phyloP scores from a whole-genome alignment of 306 rosid species.

The Trifolium pratense region DNA sequence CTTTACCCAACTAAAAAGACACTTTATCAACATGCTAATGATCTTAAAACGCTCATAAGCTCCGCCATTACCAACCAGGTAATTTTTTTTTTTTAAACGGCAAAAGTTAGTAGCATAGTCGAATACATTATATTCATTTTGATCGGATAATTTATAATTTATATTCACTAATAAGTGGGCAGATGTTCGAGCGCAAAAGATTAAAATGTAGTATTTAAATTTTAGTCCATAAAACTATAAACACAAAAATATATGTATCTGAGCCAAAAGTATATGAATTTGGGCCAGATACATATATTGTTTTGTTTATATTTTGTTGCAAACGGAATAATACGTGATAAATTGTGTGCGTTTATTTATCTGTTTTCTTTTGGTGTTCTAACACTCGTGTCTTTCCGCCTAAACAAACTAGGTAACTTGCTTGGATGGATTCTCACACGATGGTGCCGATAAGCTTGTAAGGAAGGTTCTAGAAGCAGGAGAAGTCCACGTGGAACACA shows the following conservation, averaged over 20 bases:
- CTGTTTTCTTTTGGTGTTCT: too few relatives aligned
- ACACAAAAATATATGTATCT: background rate
- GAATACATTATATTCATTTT: background rate
- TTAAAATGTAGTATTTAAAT: background rate
- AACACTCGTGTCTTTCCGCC: background rate
- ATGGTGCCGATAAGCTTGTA: slow-evolving; percentile 50
- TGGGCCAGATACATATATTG: background rate
- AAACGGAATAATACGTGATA: too few relatives aligned
- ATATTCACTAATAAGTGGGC: background rate
- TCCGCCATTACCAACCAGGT: slow-evolving; percentile 86
- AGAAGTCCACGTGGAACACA: slow-evolving; percentile 57
- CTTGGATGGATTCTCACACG: slow-evolving; percentile 84
- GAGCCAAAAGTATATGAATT: too few relatives aligned
- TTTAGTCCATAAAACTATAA: background rate
- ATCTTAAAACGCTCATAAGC: slow-evolving; percentile 72
- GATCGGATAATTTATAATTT: too few relatives aligned
- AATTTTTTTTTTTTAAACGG: slow-evolving; percentile 11
- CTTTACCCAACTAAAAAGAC: slow-evolving; percentile 58
- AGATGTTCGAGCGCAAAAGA: background rate
- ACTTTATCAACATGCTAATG: slow-evolving; percentile 62
- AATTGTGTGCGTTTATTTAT: too few relatives aligned
- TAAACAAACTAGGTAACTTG: slow-evolving; percentile 54
- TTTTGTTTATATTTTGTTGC: background rate
- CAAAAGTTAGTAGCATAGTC: background rate
- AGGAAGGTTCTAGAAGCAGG: slow-evolving; percentile 55